phyloP scores from a whole-genome alignment of 768 basidiomycete genomes.

The Hygrophorus pudorinus region DNA sequence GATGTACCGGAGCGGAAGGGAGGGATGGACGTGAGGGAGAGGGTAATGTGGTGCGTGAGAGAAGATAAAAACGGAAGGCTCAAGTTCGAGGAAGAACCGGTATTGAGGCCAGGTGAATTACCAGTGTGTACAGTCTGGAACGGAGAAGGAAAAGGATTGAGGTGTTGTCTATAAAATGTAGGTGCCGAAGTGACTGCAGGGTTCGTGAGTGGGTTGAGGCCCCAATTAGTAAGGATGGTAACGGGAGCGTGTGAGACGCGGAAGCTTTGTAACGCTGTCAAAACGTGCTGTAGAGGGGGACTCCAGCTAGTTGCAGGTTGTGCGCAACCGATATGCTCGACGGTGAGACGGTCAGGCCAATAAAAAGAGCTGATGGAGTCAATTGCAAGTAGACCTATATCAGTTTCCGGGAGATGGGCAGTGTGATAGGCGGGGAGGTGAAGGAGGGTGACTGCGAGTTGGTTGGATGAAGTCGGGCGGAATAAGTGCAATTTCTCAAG shows the following conservation, averaged over 20 bases:
- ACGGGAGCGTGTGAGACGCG: constrained; percentile 40
- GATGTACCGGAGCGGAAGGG: constrained; percentile 6
- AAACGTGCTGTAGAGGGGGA: constrained; percentile 35
- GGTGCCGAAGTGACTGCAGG: constrained; percentile 17
- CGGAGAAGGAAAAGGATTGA: constrained; percentile 32
- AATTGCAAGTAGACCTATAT: constrained; percentile 58
- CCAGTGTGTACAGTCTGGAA: constrained; percentile 11
- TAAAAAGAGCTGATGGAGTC: constrained; percentile 73
- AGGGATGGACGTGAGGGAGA: constrained; percentile 7
- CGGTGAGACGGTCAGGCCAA: constrained; percentile 64
- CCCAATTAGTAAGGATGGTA: constrained; percentile 57
- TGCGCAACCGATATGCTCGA: constrained; percentile 38
- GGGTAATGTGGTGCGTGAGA: constrained; percentile 17
- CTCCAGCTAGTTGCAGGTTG: constrained; percentile 8
- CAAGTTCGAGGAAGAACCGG: not conserved
- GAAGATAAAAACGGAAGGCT: constrained; percentile 7
- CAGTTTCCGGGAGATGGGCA: constrained; percentile 34
- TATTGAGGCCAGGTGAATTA: not conserved
- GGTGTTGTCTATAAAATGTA: constrained; percentile 44
- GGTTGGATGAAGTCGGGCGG: constrained; percentile 51
- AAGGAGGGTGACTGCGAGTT: constrained; percentile 60
- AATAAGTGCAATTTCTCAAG: constrained; percentile 60
- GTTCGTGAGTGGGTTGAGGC: constrained; percentile 20
- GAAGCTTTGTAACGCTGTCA: constrained; percentile 37
- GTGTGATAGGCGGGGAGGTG: constrained; percentile 47